Percentiles rank a stretch among this genome's conserved stretches.
Conservation (phyloP, 1,284 basidiomycete species). For the Ganoderma resinaceum region DNA sequence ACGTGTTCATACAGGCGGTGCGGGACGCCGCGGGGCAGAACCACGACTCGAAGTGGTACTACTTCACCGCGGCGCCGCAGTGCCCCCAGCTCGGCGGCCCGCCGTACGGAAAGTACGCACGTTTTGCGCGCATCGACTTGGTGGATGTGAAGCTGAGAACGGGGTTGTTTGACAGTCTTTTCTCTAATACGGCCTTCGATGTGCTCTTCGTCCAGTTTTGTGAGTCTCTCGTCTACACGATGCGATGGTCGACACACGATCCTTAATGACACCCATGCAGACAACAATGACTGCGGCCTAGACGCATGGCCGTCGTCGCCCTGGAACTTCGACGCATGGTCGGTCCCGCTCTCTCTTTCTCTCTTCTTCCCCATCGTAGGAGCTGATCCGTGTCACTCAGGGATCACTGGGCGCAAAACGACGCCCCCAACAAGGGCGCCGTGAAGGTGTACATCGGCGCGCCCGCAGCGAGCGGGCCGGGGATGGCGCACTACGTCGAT, state of each 20-base stretch:
- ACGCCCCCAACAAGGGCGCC: constrained; percentile 57
- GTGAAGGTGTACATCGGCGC: constrained; percentile 71
- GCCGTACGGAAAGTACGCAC: background rate
- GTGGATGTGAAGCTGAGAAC: background rate
- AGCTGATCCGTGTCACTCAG: constrained; percentile 36
- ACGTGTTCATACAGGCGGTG: constrained; percentile 60
- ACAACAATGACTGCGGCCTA: background rate
- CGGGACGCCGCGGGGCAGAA: constrained; percentile 52
- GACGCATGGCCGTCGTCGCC: background rate
- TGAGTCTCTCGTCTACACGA: background rate
- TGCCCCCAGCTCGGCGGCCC: constrained; percentile 52
- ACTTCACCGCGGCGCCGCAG: constrained; percentile 68
- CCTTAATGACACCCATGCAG: background rate
- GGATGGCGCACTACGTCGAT: constrained; percentile 58
- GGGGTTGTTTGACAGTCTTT: background rate
- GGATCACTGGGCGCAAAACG: constrained; percentile 68
- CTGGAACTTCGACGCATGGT: background rate
- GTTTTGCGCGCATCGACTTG: too few relatives aligned
- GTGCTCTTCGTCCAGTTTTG: background rate
- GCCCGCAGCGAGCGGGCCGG: constrained; percentile 54
- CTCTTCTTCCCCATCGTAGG: background rate
- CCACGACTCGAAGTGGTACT: constrained; percentile 56
- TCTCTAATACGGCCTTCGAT: background rate
- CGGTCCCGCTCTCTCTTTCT: background rate
- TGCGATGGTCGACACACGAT: background rate